Percentiles rank a stretch among this genome's conserved stretches.
These are phyloP conservation scores for Cutaneotrichosporon arboriforme DNA, from an alignment of 1,284 basidiomycete species.

Conservation along the genomic window DNA sequence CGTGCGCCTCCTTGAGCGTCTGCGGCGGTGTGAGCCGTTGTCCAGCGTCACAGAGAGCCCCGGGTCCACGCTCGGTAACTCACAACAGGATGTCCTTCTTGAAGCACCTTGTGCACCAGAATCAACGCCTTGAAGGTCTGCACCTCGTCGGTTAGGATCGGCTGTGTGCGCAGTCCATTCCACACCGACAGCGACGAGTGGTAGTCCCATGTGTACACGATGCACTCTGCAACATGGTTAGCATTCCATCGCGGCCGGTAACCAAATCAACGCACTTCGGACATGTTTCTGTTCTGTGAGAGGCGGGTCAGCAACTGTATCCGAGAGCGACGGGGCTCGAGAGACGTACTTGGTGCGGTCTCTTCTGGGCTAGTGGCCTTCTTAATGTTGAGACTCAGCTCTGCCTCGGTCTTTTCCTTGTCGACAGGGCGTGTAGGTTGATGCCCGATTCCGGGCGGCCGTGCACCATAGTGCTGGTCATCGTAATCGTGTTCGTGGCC, in stretches of 20 bases:
- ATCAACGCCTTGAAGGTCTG: constrained; percentile 96
- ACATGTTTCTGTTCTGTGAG: constrained; percentile 88
- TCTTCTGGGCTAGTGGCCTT: constrained; percentile 92
- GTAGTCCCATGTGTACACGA: constrained; percentile 97
- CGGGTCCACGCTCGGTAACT: constrained; percentile 40
- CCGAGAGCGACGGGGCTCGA: neutral
- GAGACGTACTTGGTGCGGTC: constrained; percentile 55
- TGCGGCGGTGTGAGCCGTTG: constrained; percentile 40
- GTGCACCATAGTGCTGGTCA: constrained; percentile 35
- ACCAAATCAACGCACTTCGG: constrained; percentile 62
- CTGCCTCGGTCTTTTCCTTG: constrained; percentile 89
- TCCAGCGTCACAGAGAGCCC: neutral
- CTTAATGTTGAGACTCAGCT: constrained; percentile 88
- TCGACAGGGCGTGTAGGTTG: constrained; percentile 93
- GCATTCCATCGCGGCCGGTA: constrained; percentile 1
- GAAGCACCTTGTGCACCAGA: constrained; percentile 89
- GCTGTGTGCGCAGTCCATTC: constrained; percentile 89
- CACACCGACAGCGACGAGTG: constrained; percentile 95
- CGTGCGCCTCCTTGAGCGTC: constrained; percentile 91
- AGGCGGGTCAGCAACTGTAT: constrained; percentile 36
- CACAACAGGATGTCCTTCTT: constrained; percentile 90
- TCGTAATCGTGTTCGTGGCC: constrained; percentile 33
- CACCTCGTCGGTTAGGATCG: constrained; percentile 88
- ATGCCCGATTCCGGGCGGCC: constrained; percentile 50
- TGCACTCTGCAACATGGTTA: constrained; percentile 62